A percentile compares a stretch with the other conserved stretches of the same genome.
These are phyloP conservation scores for Perilla frutescens DNA, from an alignment of 257 asterid species.

Conservation along the genomic window DNA sequence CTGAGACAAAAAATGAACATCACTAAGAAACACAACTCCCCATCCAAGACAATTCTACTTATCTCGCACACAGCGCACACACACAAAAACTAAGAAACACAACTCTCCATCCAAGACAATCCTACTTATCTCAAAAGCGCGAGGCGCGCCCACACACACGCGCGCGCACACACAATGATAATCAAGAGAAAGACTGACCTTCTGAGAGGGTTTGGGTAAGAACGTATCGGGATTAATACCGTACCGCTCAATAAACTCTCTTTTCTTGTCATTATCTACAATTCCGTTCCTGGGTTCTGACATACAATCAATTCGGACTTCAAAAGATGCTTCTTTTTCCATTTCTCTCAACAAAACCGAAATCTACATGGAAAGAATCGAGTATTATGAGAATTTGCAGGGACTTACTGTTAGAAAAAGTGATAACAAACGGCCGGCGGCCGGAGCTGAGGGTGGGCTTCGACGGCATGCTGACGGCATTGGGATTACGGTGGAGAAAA, in stretches of 20 bases:
- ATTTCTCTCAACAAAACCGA: neutral
- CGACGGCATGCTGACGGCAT: conserved; percentile 33
- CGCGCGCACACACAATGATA: neutral
- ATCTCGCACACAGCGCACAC: neutral
- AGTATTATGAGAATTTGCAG: conserved; percentile 22
- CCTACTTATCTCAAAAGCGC: neutral
- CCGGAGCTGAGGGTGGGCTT: conserved; percentile 37
- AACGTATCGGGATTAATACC: conserved; percentile 80
- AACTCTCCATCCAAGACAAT: neutral
- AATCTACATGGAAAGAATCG: neutral
- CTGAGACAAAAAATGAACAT: conserved; percentile 39
- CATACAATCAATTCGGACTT: conserved; percentile 3
- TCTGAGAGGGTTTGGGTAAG: conserved; percentile 65
- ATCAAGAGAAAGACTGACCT: conserved; percentile 50
- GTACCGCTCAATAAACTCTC: conserved; percentile 73
- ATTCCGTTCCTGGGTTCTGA: conserved; percentile 64
- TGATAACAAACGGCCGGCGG: conserved; percentile 49
- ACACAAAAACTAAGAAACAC: conserved; percentile 2
- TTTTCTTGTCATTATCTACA: conserved; percentile 50
- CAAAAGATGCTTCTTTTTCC: neutral
- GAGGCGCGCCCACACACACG: neutral
- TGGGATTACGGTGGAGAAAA: conserved; percentile 36
- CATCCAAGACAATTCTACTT: neutral
- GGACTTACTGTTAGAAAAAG: conserved; percentile 64
- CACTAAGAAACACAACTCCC: neutral